Evolutionary conservation across 2,329 filamentous ascomycete species (phyloP), one percentile per base, ranked within the genome.

Genomic region (Aspergillus tubingensis): DNA sequence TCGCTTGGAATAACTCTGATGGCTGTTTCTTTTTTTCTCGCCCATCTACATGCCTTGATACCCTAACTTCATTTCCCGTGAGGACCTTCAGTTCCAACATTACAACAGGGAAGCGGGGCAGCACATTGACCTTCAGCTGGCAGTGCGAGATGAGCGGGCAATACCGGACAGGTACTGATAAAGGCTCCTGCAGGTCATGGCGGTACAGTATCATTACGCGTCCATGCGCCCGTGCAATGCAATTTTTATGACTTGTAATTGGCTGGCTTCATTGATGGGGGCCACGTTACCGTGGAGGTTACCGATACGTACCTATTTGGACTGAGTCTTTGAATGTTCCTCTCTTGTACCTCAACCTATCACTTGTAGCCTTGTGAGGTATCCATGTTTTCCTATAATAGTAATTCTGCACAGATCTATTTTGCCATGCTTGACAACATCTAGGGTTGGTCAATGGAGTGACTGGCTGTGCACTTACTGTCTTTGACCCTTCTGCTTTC

Each of bases 121-220:
- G 17, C 47, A 19, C 41, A 21, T 8, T 10, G 17, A 19, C 10
- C 41, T 17, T 44, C 41, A 23, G 17, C 41, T 44, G 41, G 41
- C 17, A 43, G 15, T 19, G n/a, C n/a, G n/a, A 17, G 38, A 17
- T 5, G 41, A 19, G 41, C 41, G 21, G 17, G 17, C 41, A 17
- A 27, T 17, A 32, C 47, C 23, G 27, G 25, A n/a, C 25, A 50
- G 47, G 47, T 30, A 50, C 47, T 50, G 47, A 50, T 50, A 50
- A 50, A 50, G 47, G 15, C 47, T 8, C 47, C 47, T 32, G 47
- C 47, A 50, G 47, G 47, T 50, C 47, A 50, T 50, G 47, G 27
- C 47, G 8, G 47, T 50, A 50, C 47, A 2, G 25, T 50, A 50
- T 21, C 47, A n/a, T 30, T 50, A 50, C 47, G 15, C 8, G n/a